phyloP scores from a whole-genome alignment of 306 rosid species.

The Pterocarpus santalinus region DNA sequence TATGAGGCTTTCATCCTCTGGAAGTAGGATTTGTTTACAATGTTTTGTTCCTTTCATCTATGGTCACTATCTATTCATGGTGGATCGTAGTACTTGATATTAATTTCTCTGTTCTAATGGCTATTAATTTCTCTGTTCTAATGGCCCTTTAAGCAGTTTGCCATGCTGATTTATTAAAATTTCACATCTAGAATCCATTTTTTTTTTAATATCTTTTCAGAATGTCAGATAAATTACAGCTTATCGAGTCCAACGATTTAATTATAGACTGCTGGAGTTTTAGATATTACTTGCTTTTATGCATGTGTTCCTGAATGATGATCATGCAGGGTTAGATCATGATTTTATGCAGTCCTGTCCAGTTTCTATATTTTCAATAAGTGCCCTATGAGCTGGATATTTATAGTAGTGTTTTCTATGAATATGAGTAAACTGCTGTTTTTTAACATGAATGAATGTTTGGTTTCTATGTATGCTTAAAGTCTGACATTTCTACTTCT shows the following conservation, averaged over 20 bases:
- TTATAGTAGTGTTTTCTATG: slow-evolving; percentile 10
- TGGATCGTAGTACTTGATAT: slow-evolving; percentile 7
- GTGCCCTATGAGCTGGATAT: not conserved
- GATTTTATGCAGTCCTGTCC: slow-evolving; percentile 11
- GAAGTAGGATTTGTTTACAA: slow-evolving; percentile 5
- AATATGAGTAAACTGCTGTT: not conserved
- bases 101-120: slow-evolving; percentile 5
- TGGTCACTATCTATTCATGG: not conserved
- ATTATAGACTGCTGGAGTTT: not conserved
- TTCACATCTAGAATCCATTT: not conserved
- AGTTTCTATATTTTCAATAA: not conserved
- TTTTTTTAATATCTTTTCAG: not conserved
- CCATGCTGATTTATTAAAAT: not conserved
- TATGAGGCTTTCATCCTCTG: slow-evolving; percentile 1
- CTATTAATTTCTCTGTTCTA: not conserved
- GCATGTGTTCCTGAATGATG: not conserved
- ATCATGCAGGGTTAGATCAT: slow-evolving; percentile 9
- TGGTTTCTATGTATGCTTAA: not conserved
- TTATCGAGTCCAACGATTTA: slow-evolving; percentile 1
- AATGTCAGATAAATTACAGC: not conserved
- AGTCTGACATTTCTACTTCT: slow-evolving; percentile 38
- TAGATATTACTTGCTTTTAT: slow-evolving; percentile 3
- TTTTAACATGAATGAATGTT: not conserved
- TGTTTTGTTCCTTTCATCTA: not conserved
- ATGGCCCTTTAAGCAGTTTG: not conserved